Percentiles rank a stretch among this genome's conserved stretches.
phyloP scores from a whole-genome alignment of 306 rosid species.

The Gillenia trifoliata region DNA sequence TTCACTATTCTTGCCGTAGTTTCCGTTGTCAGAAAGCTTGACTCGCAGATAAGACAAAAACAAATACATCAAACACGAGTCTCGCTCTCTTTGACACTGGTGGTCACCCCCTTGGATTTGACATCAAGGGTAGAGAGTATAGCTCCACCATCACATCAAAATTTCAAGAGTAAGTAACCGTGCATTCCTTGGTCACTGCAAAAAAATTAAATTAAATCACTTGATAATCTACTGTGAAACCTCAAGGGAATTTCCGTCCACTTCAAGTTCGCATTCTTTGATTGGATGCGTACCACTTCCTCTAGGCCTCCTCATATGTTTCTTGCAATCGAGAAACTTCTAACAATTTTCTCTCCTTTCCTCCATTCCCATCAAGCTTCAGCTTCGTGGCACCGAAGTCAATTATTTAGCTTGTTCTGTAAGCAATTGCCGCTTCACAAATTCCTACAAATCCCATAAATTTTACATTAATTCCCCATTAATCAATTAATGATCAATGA shows the following conservation, averaged over 20 bases:
- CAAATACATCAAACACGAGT: too few relatives aligned
- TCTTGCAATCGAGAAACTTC: constrained; percentile 81
- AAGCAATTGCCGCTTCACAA: constrained; percentile 77
- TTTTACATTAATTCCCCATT: too few relatives aligned
- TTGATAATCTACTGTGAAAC: too few relatives aligned
- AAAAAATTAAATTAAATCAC: too few relatives aligned
- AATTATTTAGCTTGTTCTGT: constrained; percentile 55
- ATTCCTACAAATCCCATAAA: constrained; percentile 49
- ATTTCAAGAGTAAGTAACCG: too few relatives aligned
- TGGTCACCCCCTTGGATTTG: too few relatives aligned
- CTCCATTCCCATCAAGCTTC: constrained; percentile 60
- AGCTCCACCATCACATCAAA: too few relatives aligned
- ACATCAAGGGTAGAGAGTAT: too few relatives aligned
- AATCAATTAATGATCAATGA: too few relatives aligned
- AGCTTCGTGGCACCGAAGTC: constrained; percentile 36
- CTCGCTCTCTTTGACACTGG: too few relatives aligned
- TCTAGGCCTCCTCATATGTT: constrained; percentile 46
- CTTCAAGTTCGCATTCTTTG: constrained; percentile 72
- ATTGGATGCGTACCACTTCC: constrained; percentile 17
- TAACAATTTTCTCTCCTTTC: constrained; percentile 46
- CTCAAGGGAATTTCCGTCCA: constrained; percentile 78
- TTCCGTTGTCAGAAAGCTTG: too few relatives aligned
- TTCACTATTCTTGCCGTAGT: constrained; percentile 87
- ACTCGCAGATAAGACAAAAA: constrained; percentile 37
- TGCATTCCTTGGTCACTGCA: too few relatives aligned